These are phyloP conservation scores for Vitellaria paradoxa DNA, from an alignment of 179 eudicot species.

Conservation along the genomic window DNA sequence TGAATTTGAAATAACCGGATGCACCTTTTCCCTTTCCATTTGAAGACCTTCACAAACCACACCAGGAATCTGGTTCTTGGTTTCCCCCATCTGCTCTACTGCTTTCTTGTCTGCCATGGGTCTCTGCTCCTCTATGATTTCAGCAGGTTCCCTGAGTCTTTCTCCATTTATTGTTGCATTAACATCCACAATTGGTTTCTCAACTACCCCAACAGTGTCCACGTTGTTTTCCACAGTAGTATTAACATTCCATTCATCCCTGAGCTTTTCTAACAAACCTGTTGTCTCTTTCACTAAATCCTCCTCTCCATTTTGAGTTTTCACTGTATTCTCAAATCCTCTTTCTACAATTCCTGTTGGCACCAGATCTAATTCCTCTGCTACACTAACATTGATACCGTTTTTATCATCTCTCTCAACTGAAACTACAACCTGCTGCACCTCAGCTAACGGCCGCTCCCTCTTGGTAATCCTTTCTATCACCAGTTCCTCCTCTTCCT, in stretches of 20 bases:
- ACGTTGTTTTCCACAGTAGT: slow-evolving; percentile 11
- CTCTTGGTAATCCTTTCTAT: slow-evolving; percentile 17
- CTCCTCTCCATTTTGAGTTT: slow-evolving; percentile 15
- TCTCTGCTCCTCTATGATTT: slow-evolving; percentile 13
- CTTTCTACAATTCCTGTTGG: slow-evolving; percentile 2
- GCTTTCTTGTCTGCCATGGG: slow-evolving; percentile 21
- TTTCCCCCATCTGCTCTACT: slow-evolving; percentile 25
- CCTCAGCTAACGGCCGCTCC: neutral
- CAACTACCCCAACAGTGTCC: slow-evolving; percentile 2
- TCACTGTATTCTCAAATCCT: neutral
- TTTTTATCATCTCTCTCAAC: slow-evolving; percentile 27
- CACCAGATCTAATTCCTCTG: neutral
- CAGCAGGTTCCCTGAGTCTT: neutral
- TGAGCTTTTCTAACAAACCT: slow-evolving; percentile 24
- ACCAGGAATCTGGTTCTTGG: slow-evolving; percentile 21
- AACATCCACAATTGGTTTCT: neutral
- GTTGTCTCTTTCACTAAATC: slow-evolving; percentile 28
- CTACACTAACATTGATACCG: neutral
- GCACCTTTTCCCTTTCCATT: slow-evolving; percentile 18
- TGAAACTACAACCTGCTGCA: slow-evolving; percentile 16
- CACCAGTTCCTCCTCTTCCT: slow-evolving; percentile 24
- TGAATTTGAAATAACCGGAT: slow-evolving; percentile 14
- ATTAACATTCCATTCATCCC: slow-evolving; percentile 28
- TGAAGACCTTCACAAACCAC: slow-evolving; percentile 17
- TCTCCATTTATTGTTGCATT: slow-evolving; percentile 3